Evolutionary conservation across 805 yeast genomes (phyloP).

Genomic region (Zygosaccharomyces siamensis): DNA sequence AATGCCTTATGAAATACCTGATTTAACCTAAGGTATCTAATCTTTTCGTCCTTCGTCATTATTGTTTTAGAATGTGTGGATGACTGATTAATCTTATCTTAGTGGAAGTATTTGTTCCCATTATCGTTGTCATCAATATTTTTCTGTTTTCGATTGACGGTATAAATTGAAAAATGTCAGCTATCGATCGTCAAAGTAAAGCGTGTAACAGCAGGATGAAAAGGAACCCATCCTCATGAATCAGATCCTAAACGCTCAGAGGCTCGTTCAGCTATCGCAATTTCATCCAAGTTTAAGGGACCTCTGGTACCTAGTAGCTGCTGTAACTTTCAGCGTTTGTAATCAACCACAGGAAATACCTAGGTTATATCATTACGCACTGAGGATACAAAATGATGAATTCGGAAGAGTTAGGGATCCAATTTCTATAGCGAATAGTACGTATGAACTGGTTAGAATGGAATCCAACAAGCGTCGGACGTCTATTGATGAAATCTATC

Average conservation of each 20-base stretch:
- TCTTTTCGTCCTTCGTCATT: slow-evolving; percentile 19
- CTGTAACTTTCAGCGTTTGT: slow-evolving; percentile 75
- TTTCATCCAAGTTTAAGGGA: slow-evolving; percentile 49
- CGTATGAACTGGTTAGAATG: slow-evolving; percentile 16
- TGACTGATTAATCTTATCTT: background rate
- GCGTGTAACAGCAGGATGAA: background rate
- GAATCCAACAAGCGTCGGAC: slow-evolving; percentile 7
- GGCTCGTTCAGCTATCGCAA: slow-evolving; percentile 28
- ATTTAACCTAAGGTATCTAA: slow-evolving; percentile 47
- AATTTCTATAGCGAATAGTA: slow-evolving; percentile 21
- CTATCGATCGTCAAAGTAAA: background rate
- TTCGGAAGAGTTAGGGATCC: slow-evolving; percentile 11
- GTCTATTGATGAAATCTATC: slow-evolving; percentile 21
- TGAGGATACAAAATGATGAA: slow-evolving; percentile 31
- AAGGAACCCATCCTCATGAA: slow-evolving; percentile 12
- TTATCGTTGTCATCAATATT: background rate
- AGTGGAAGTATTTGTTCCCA: background rate
- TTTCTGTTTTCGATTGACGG: background rate
- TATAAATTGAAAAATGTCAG: background rate
- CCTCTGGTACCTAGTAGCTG: slow-evolving; percentile 75
- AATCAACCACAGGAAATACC: slow-evolving; percentile 82
- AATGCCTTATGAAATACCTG: slow-evolving; percentile 51
- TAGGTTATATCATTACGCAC: slow-evolving; percentile 62
- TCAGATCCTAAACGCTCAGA: slow-evolving; percentile 25
- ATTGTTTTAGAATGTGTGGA: background rate